Base-by-base conservation (phyloP, 163 green algal genomes). In the Scenedesmus sp. region DNA sequence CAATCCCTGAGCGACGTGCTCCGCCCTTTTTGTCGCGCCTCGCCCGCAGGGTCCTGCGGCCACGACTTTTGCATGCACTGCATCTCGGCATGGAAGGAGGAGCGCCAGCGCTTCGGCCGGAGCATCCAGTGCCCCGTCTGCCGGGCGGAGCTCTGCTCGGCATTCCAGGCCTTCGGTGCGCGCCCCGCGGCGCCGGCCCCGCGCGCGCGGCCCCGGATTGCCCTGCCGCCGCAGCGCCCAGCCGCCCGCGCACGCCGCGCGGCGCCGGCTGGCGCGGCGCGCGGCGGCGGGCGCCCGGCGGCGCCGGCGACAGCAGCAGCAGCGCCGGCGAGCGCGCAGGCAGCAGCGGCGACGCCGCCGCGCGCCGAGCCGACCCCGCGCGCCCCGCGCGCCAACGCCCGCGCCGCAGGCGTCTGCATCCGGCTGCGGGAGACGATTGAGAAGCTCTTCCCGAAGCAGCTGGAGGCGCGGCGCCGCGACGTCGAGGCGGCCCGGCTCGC, bases 11-110 rank as follows among this genome's bases (percentile, higher is more conserved):
- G n/a, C n/a, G n/a, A n/a, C n/a, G n/a, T n/a, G n/a, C n/a, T n/a
- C n/a, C n/a, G n/a, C n/a, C n/a, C n/a, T n/a, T n/a, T n/a, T n/a
- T n/a, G n/a, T n/a, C n/a, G n/a, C n/a, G n/a, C n/a, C n/a, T n/a
- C 6, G 26, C 4, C n/a, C 47, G 36, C 67, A 87, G 82, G 82
- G 1, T 83, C 70, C 10, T 87, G 82, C 33, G 82, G 82, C 0
- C 82, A 87, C 57, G 82, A 87, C 33, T 87, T 87, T 47, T 87
- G 82, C 64, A 82, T 79, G 70, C 70, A 70, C 39, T 87, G 82
- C 70, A 83, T 87, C 6, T 60, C 81, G 26, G 63, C 79, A 15
- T 87, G 82, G 82, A 77, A 81, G 50, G 17, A 63, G 0, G 72
- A 66, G 54, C 54, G 81, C 7, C 75, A 84, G 67, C 70, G 75